Evolutionary conservation across 306 rosid species (phyloP).

Genomic region (Lathyrus aphaca): DNA sequence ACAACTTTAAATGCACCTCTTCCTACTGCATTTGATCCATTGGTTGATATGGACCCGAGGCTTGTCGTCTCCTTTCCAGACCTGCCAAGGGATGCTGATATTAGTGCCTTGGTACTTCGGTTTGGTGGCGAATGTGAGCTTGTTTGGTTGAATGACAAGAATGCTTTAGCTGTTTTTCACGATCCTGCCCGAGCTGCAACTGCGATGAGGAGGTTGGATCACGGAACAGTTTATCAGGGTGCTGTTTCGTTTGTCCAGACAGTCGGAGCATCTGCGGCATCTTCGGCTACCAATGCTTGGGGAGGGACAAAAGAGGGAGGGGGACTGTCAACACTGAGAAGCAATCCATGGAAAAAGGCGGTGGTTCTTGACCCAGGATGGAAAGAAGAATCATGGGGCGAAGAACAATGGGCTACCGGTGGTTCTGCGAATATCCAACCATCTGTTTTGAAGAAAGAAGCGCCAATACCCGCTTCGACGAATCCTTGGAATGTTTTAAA

Average conservation of each 20-base stretch:
- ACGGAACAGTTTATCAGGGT: constrained; percentile 76
- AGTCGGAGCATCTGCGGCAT: constrained; percentile 45
- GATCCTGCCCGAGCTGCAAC: constrained; percentile 97
- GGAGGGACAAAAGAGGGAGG: constrained; percentile 70
- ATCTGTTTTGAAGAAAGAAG: constrained; percentile 74
- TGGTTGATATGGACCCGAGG: constrained; percentile 90
- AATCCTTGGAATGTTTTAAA: constrained; percentile 78
- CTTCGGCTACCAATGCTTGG: constrained; percentile 67
- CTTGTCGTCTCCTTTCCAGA: constrained; percentile 92
- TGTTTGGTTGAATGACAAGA: constrained; percentile 93
- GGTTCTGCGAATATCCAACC: constrained; percentile 56
- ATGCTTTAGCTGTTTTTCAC: constrained; percentile 82
- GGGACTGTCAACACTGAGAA: constrained; percentile 46
- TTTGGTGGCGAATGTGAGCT: constrained; percentile 97
- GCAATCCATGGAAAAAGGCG: constrained; percentile 77
- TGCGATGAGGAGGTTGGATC: constrained; percentile 96
- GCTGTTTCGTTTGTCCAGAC: constrained; percentile 56
- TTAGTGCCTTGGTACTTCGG: constrained; percentile 84
- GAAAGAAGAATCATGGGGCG: constrained; percentile 78
- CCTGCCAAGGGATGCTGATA: constrained; percentile 88
- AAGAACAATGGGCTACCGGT: constrained; percentile 61
- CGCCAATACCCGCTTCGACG: constrained; percentile 61
- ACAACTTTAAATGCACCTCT: constrained; percentile 48
- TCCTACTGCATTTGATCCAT: constrained; percentile 67
- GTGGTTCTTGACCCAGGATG: constrained; percentile 63